These are phyloP conservation scores for Asterophora parasitica DNA, from an alignment of 768 basidiomycete species.

Conservation along the genomic window DNA sequence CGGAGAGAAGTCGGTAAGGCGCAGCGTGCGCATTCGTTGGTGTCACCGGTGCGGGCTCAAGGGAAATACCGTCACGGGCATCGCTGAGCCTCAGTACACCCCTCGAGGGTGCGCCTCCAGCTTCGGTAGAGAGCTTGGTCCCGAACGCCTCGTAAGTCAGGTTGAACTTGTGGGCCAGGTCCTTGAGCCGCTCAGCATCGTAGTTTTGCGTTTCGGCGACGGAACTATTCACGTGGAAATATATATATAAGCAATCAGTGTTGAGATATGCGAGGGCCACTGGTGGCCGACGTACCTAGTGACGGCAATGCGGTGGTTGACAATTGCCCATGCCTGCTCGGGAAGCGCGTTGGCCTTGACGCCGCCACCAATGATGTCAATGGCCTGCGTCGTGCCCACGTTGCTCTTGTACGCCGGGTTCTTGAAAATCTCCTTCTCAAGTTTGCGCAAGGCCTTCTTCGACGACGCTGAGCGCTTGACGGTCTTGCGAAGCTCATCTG, in stretches of 20 bases:
- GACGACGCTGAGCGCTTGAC: constrained; percentile 45
- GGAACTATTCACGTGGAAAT: neutral
- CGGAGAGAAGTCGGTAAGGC: constrained; percentile 51
- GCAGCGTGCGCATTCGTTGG: constrained; percentile 38
- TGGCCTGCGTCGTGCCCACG: constrained; percentile 71
- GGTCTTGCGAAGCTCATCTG: constrained; percentile 38
- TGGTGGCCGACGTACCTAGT: constrained; percentile 39
- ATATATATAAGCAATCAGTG: neutral
- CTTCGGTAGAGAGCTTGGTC: constrained; percentile 23
- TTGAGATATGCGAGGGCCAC: neutral
- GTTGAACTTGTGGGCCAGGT: constrained; percentile 49
- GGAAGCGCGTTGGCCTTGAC: constrained; percentile 79
- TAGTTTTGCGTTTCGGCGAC: constrained; percentile 36
- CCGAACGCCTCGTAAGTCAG: constrained; percentile 60
- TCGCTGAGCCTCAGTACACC: constrained; percentile 51
- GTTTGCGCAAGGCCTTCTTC: constrained; percentile 44
- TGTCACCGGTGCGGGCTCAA: constrained; percentile 68
- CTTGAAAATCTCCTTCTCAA: constrained; percentile 44
- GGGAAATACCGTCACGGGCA: constrained; percentile 36
- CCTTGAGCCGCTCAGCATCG: constrained; percentile 39
- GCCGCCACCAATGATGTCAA: constrained; percentile 64
- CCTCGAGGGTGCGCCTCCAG: constrained; percentile 24
- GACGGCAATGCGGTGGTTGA: constrained; percentile 69
- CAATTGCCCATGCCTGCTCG: constrained; percentile 61
- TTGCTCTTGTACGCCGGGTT: constrained; percentile 39